phyloP scores from a whole-genome alignment of 495 filamentous ascomycete species.

The Penicillium cinerascens region DNA sequence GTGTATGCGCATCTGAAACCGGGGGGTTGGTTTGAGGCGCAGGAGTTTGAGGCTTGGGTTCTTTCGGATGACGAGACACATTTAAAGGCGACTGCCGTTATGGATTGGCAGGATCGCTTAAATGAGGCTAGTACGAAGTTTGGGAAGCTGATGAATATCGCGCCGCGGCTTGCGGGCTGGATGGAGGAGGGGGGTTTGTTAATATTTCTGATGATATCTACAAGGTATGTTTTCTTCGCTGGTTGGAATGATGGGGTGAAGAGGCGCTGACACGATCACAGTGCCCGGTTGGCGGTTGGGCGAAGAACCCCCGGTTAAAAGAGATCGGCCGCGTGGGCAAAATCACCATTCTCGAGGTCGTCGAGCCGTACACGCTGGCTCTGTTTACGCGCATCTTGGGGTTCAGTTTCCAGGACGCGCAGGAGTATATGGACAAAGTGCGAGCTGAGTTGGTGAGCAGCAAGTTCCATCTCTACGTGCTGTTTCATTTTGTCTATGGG shows the following conservation, averaged over 20 bases:
- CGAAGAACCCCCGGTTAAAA: slow-evolving; percentile 47
- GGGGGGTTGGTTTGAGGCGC: slow-evolving; percentile 54
- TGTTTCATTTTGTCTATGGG: slow-evolving; percentile 41
- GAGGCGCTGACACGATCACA: slow-evolving; percentile 6
- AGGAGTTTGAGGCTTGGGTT: slow-evolving; percentile 45
- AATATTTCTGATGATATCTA: slow-evolving; percentile 38
- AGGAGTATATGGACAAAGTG: slow-evolving; percentile 32
- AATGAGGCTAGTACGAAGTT: slow-evolving; percentile 33
- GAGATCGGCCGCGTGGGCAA: slow-evolving; percentile 43
- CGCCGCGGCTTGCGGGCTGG: slow-evolving; percentile 17
- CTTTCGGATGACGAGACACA: slow-evolving; percentile 40
- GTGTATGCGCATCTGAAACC: slow-evolving; percentile 43
- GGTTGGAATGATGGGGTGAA: background rate
- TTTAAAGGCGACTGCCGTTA: slow-evolving; percentile 17
- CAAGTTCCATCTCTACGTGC: slow-evolving; percentile 33
- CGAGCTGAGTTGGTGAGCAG: slow-evolving; percentile 30
- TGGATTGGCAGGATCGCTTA: slow-evolving; percentile 28
- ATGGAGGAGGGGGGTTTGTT: slow-evolving; percentile 32
- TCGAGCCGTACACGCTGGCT: slow-evolving; percentile 51
- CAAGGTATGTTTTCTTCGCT: slow-evolving; percentile 27
- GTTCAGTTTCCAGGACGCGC: slow-evolving; percentile 36
- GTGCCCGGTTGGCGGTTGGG: slow-evolving; percentile 49
- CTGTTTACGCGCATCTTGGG: slow-evolving; percentile 55
- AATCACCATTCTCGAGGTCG: slow-evolving; percentile 33
- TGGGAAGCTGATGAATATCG: slow-evolving; percentile 40